These are phyloP conservation scores for Apiotrichum laibachii DNA, from an alignment of 1,284 basidiomycete genomes.

Conservation along the genomic window DNA sequence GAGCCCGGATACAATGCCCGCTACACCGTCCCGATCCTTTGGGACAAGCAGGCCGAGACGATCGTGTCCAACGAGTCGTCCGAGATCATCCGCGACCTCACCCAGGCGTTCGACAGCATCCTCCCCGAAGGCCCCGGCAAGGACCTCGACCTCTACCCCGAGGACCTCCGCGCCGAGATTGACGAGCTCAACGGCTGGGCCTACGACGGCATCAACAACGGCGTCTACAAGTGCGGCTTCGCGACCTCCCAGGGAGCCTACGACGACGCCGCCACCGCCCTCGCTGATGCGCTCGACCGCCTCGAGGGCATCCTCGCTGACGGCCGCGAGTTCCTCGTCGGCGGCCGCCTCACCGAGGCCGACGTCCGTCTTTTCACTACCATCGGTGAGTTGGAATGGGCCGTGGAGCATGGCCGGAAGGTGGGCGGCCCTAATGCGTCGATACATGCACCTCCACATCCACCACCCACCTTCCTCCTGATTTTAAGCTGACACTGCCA, in stretches of 20 bases:
- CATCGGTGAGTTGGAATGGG: slow-evolving; percentile 48
- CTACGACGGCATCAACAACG: slow-evolving; percentile 64
- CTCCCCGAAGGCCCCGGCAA: slow-evolving; percentile 63
- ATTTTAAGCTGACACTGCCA: too few relatives aligned
- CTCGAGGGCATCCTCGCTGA: slow-evolving; percentile 69
- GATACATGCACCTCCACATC: too few relatives aligned
- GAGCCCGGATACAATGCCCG: slow-evolving; percentile 64
- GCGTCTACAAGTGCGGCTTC: slow-evolving; percentile 80
- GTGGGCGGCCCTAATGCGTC: too few relatives aligned
- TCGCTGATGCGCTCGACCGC: slow-evolving; percentile 76
- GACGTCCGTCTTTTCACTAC: slow-evolving; percentile 88
- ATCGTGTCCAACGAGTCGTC: slow-evolving; percentile 95
- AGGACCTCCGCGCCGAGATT: slow-evolving; percentile 68
- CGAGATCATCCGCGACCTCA: slow-evolving; percentile 91
- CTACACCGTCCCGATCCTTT: slow-evolving; percentile 89
- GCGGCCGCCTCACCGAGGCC: slow-evolving; percentile 80
- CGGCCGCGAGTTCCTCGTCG: slow-evolving; percentile 79
- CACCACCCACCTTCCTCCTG: too few relatives aligned
- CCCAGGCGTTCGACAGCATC: slow-evolving; percentile 71
- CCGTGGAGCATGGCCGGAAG: too few relatives aligned
- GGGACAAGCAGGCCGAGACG: slow-evolving; percentile 85
- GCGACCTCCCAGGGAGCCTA: slow-evolving; percentile 80
- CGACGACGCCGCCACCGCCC: slow-evolving; percentile 64
- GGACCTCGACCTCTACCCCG: slow-evolving; percentile 73
- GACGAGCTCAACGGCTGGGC: slow-evolving; percentile 86